Evolutionary conservation across 192 early-diverging fungal genomes (phyloP).

Genomic region (Umbelopsis vinacea): DNA sequence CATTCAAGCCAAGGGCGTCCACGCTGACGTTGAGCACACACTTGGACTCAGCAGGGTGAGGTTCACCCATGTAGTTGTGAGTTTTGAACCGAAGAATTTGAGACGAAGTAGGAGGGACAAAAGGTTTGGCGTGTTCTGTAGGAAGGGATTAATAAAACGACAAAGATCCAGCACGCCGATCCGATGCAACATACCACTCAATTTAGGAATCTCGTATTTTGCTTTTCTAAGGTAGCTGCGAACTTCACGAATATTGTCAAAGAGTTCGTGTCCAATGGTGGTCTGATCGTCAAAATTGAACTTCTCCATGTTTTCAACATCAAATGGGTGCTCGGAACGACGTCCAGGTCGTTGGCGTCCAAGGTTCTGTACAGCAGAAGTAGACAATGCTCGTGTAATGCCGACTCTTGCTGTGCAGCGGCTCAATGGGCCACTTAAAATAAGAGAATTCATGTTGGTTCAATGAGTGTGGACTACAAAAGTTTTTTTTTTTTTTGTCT

Average conservation of each 20-base stretch:
- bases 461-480: not conserved
- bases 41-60: slow-evolving; percentile 54
- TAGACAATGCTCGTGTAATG: slow-evolving; percentile 7
- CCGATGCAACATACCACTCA: slow-evolving; percentile 45
- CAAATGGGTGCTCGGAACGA: slow-evolving; percentile 32
- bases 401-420: not conserved
- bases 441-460: not conserved
- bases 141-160: not conserved
- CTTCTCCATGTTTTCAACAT: slow-evolving; percentile 52
- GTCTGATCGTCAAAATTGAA: slow-evolving; percentile 61
- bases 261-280: slow-evolving; percentile 53
- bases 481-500: not conserved
- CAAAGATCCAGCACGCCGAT: not conserved
- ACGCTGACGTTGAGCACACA: slow-evolving; percentile 57
- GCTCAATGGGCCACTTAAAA: not conserved
- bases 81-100: slow-evolving; percentile 58
- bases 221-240: slow-evolving; percentile 61
- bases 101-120: slow-evolving; percentile 47
- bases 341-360: slow-evolving; percentile 17
- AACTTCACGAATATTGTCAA: slow-evolving; percentile 55
- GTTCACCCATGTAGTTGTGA: slow-evolving; percentile 56
- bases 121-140: slow-evolving; percentile 57
- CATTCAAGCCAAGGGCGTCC: slow-evolving; percentile 46
- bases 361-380: not conserved
- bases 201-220: slow-evolving; percentile 62